phyloP scores from a whole-genome alignment of 176 grass and related monocot genomes.

The Cenchrus americanus region DNA sequence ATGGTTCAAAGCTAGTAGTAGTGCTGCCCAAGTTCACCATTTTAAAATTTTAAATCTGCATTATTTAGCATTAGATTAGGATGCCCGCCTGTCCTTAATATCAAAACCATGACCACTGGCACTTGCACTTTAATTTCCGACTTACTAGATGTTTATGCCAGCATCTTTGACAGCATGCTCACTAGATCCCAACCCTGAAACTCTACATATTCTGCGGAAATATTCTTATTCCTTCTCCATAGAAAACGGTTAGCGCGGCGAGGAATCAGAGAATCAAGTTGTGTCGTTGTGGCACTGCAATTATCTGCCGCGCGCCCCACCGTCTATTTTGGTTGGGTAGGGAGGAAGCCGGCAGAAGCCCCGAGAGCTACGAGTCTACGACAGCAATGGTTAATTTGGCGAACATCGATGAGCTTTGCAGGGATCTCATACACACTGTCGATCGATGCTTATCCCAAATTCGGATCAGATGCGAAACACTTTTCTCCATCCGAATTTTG shows the following conservation, averaged over 20 bases:
- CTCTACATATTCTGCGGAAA: neutral
- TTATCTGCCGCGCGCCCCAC: neutral
- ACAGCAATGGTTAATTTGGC: neutral
- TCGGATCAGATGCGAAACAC: neutral
- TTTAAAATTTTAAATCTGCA: neutral
- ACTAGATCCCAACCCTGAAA: constrained; percentile 5
- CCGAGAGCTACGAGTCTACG: neutral
- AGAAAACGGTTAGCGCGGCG: neutral
- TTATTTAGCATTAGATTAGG: neutral
- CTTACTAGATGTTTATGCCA: neutral
- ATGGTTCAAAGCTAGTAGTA: neutral
- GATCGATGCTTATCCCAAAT: neutral
- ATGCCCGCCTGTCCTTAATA: neutral
- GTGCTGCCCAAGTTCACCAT: neutral
- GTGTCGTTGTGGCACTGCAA: neutral
- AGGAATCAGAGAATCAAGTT: constrained; percentile 4
- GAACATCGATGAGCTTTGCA: neutral
- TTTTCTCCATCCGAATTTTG: neutral
- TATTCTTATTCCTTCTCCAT: neutral
- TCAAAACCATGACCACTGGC: neutral
- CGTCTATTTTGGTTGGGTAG: neutral
- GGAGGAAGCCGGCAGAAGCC: neutral
- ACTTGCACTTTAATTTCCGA: neutral
- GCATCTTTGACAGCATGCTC: neutral
- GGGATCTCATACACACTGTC: neutral